Conservation (phyloP, 371 early-diverging fungal genomes). For the Blastocladiella emersonii region DNA sequence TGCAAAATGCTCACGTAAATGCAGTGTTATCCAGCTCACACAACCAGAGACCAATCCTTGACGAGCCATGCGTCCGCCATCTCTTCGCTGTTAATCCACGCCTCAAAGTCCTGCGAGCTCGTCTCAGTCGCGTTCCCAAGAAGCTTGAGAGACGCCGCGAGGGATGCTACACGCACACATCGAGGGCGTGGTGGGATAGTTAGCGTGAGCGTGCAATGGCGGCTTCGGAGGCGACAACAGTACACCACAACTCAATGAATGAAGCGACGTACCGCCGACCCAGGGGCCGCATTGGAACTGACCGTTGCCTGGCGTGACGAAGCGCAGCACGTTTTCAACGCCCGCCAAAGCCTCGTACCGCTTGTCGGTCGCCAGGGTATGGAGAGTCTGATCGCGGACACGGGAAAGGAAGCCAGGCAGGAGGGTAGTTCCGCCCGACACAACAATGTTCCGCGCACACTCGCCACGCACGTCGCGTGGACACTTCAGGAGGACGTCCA, state of each 20-base stretch:
- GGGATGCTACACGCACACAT: neutral
- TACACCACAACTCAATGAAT: no score
- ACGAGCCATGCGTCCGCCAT: neutral
- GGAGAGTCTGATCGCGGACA: constrained; percentile 21
- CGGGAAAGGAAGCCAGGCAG: constrained; percentile 57
- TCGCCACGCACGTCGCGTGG: constrained; percentile 61
- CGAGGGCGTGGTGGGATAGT: no score
- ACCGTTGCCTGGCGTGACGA: neutral
- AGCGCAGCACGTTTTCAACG: neutral
- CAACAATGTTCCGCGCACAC: constrained; percentile 44
- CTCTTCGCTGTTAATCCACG: neutral
- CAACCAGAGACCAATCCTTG: neutral
- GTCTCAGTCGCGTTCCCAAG: neutral
- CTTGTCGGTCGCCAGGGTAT: constrained; percentile 7
- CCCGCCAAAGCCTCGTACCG: constrained; percentile 7
- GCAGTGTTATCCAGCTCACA: no score
- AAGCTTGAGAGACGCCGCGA: neutral
- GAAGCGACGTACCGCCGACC: neutral
- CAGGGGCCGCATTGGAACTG: neutral
- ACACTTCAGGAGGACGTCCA: constrained; percentile 45
- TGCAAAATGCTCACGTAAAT: no score
- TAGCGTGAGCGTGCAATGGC: no score
- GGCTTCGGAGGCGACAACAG: no score
- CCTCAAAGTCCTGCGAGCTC: neutral
- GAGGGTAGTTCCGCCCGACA: constrained; percentile 65